These are phyloP conservation scores for Sclerotiophoma versabilis DNA, from an alignment of 2,329 filamentous ascomycete genomes.

Conservation along the genomic window DNA sequence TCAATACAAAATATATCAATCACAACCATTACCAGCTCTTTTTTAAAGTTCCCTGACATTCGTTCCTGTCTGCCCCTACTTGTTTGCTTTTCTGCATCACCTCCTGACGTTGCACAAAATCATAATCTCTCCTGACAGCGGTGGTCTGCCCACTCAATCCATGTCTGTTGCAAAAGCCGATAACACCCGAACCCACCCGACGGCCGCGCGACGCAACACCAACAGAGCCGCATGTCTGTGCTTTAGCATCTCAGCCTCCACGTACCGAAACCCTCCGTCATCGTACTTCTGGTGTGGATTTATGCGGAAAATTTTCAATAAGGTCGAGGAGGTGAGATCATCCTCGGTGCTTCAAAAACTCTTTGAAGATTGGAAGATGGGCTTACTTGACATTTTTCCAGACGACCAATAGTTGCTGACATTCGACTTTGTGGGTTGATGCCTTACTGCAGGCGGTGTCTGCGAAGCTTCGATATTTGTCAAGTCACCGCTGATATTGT, in stretches of 20 bases:
- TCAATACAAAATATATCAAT: background rate
- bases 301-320: slow-evolving; percentile 1
- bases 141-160: slow-evolving; percentile 9
- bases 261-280: slow-evolving; percentile 12
- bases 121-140: slow-evolving; percentile 3
- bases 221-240: slow-evolving; percentile 18
- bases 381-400: background rate
- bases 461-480: too few relatives aligned
- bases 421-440: background rate
- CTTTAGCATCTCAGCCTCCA: slow-evolving; percentile 5
- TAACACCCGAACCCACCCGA: slow-evolving; percentile 13
- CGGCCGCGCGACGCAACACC: slow-evolving; percentile 18
- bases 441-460: too few relatives aligned
- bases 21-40: background rate
- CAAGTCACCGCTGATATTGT: too few relatives aligned
- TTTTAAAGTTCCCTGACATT: background rate
- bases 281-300: background rate
- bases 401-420: background rate
- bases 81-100: background rate
- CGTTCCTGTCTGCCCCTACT: background rate
- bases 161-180: slow-evolving; percentile 7
- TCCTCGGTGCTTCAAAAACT: background rate
- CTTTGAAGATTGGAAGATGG: too few relatives aligned
- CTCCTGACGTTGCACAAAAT: slow-evolving; percentile 4
- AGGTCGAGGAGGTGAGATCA: background rate